Base-by-base conservation (phyloP, 2,329 filamentous ascomycete genomes). In the Aspergillus quadricinctus region DNA sequence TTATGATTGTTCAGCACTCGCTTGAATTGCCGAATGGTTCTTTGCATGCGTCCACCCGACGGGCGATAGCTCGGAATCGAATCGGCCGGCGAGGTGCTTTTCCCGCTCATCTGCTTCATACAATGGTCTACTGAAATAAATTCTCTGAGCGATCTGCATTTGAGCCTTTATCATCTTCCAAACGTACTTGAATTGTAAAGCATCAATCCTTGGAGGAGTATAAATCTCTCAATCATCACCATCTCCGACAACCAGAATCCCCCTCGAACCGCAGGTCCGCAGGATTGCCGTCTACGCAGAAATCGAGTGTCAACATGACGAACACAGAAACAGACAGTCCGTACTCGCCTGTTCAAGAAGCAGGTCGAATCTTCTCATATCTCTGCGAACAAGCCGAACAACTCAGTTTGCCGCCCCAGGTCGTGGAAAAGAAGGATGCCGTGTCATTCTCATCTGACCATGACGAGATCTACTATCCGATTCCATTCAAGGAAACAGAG, bases 401-500 rank as follows among this genome's bases (percentile, higher is more conserved):
- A 37, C 62, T 75, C 6, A 61, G 57, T 54, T 57, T 75, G 35
- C 73, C 73, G 4, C 23, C 64, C 0, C 69, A 70, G 27, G 68
- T 75, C 3, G 60, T 61, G 5, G 59, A 64, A 25, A 67, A 67
- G 37, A 69, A 69, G 51, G 64, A 74, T 56, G 63, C 65, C 4
- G 71, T 76, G 23, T 66, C 65, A 1, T 77, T 77, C 56, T 69
- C 68, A 28, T 69, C 73, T 4, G 67, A 67, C 17, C 66, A 72
- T 21, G 66, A 75, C 60, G 60, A 72, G 48, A 67, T 75, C 27
- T 77, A 75, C 55, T 75, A 68, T 27, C 74, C 74, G 1, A 75
- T 75, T 56, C 79, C 80, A 0, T 77, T 81, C 60, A 82, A 82
- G 59, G 78, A 80, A 64, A 81, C 79, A 0, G 80, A 82, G 60